Evolutionary conservation across 2,329 filamentous ascomycete species (phyloP).

Genomic region (Fusarium sp.): DNA sequence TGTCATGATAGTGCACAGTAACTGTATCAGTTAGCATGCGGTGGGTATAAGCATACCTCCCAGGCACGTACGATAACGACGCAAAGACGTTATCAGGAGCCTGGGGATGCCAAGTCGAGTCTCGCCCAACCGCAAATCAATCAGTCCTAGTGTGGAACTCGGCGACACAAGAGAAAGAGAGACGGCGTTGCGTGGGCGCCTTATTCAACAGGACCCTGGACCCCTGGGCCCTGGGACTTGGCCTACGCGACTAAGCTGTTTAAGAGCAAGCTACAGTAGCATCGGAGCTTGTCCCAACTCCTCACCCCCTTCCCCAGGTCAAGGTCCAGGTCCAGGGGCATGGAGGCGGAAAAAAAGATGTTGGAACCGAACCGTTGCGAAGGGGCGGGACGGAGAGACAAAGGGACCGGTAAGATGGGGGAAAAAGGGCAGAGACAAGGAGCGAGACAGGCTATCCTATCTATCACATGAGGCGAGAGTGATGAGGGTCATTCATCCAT

Average conservation of each 20-base stretch:
- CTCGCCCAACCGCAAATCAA: conserved; percentile 3
- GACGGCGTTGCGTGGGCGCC: conserved; percentile 3
- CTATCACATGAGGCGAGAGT: conserved; percentile 7
- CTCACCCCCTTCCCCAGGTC: conserved; percentile 35
- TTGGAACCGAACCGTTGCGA: conserved; percentile 4
- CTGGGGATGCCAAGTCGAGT: conserved; percentile 9
- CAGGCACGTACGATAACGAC: conserved; percentile 1
- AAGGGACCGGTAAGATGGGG: conserved; percentile 14
- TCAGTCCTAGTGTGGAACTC: conserved; percentile 17
- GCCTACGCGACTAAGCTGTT: conserved; percentile 18
- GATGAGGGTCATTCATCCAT: not conserved
- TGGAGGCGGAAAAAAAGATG: conserved; percentile 22
- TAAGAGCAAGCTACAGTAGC: conserved; percentile 27
- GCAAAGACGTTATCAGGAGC: conserved; percentile 21
- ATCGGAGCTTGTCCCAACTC: conserved; percentile 30
- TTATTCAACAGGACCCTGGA: conserved; percentile 27
- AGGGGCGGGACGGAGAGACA: conserved; percentile 1
- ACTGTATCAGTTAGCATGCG: not conserved
- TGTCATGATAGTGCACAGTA: conserved; percentile 16
- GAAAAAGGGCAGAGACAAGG: conserved; percentile 4
- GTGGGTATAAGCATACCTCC: not conserved
- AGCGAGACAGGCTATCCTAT: not conserved
- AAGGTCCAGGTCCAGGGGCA: conserved; percentile 29
- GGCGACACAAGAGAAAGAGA: conserved; percentile 21
- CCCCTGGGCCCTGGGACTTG: conserved; percentile 13